Evolutionary conservation across 2,329 filamentous ascomycete species (phyloP).

Genomic region (Thermoascus crustaceus): DNA sequence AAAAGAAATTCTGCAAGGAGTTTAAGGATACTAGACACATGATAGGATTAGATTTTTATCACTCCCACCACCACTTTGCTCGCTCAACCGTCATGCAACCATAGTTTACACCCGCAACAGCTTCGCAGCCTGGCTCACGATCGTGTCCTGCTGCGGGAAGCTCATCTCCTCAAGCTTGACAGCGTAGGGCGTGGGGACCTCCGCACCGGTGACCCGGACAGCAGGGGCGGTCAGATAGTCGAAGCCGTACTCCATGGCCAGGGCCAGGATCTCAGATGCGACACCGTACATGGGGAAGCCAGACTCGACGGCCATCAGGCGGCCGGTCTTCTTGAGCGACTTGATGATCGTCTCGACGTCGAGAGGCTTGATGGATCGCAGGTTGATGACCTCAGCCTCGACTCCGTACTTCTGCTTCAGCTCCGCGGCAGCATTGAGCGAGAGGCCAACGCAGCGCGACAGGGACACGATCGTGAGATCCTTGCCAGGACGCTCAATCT

Average conservation of each 20-base stretch:
- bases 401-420: slow-evolving; percentile 96
- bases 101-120: slow-evolving; percentile 64
- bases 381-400: slow-evolving; percentile 94
- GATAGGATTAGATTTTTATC: slow-evolving; percentile 17
- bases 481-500: slow-evolving; percentile 93
- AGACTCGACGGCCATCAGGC: slow-evolving; percentile 84
- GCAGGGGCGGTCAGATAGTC: slow-evolving; percentile 95
- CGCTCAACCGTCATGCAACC: slow-evolving; percentile 4
- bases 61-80: slow-evolving; percentile 4
- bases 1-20: slow-evolving; percentile 14
- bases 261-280: slow-evolving; percentile 80
- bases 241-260: slow-evolving; percentile 96
- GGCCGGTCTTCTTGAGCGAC: slow-evolving; percentile 97
- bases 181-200: slow-evolving; percentile 95
- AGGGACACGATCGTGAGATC: slow-evolving; percentile 92
- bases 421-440: slow-evolving; percentile 76
- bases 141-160: slow-evolving; percentile 85
- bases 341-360: slow-evolving; percentile 93
- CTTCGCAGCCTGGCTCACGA: slow-evolving; percentile 83
- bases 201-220: slow-evolving; percentile 88
- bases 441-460: slow-evolving; percentile 91
- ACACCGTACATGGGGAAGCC: slow-evolving; percentile 96
- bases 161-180: slow-evolving; percentile 86
- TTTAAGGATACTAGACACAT: slow-evolving; percentile 28
- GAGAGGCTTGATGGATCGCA: slow-evolving; percentile 93